Base-by-base conservation (phyloP, 2,329 filamentous ascomycete species). In the Aureobasidium sp. region DNA sequence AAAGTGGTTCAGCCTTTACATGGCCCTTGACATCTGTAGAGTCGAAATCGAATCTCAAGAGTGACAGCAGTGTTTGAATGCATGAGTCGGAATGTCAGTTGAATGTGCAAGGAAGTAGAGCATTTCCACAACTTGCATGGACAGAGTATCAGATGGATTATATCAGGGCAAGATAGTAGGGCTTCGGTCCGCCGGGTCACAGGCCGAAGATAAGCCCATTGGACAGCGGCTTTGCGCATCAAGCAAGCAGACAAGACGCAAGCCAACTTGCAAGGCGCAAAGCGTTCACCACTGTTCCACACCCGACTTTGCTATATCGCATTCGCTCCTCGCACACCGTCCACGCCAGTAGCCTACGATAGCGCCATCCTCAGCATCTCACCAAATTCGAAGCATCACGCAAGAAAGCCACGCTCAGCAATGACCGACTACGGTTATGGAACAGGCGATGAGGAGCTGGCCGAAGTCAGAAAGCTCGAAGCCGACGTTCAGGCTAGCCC, bases 391-490 rank as follows among this genome's bases (percentile, higher is more conserved):
- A 21, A 37, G 31, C 23, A 25, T 7, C 27, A 6, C 25, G 10
- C 38, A n/a, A 11, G 4, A 23, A 45, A 15, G n/a, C n/a, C 13
- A 31, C 9, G 19, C 43, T 19, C 19, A 19, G 31, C 57, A 40
- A 90, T 90, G 87, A 83, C 83, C 67, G 88, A 90, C 74, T 87
- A 87, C 74, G 81, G 84, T 69, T 90, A 83, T 72, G 86, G 86
- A 68, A 84, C 85, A 69, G 83, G 84, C 25, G 89, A 93, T 40
- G 89, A 93, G 75, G 89, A 94, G 77, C 90, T 88, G 72, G 82
- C 82, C 64, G 88, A 93, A 77, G 84, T 95, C 69, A 88, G 84
- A 76, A 90, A 89, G 75, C 82, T 93, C 63, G 85, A 88, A 66
- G 77, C 79, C 58, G 88, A 92, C 70, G 83, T 95, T 69, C 91